A percentile compares a stretch with the other conserved stretches of the same genome.
phyloP scores from a whole-genome alignment of 129 eudicot species.

The Erigeron canadensis region DNA sequence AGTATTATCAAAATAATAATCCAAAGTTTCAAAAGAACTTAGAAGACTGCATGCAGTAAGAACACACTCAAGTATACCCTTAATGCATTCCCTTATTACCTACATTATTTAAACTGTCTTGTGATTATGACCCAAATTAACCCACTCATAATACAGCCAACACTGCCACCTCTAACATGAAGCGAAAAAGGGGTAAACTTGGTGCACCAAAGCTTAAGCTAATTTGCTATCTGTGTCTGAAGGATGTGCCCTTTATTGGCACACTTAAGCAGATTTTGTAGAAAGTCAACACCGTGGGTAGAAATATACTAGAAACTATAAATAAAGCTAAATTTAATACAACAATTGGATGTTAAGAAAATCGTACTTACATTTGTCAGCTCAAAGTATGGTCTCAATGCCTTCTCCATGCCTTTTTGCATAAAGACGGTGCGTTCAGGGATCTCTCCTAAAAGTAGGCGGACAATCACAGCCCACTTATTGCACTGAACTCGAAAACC shows the following conservation, averaged over 20 bases:
- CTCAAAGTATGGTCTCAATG: conserved; percentile 95
- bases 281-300: background rate
- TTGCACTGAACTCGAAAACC: conserved; percentile 96
- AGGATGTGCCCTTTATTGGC: background rate
- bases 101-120: no score
- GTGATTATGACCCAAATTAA: no score
- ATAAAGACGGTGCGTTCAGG: conserved; percentile 95
- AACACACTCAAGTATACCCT: no score
- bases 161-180: no score
- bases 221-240: background rate
- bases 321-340: background rate
- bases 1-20: no score
- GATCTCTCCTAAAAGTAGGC: conserved; percentile 87
- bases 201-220: background rate
- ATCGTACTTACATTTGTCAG: conserved; percentile 80
- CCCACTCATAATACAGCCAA: no score
- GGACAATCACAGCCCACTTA: conserved; percentile 98
- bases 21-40: no score
- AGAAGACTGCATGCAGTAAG: no score
- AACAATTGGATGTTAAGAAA: background rate
- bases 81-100: no score
- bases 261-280: background rate
- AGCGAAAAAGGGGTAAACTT: background rate
- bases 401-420: conserved; percentile 98
- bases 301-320: conserved; percentile 3